Percentiles rank a stretch among this genome's conserved stretches.
Conservation (phyloP, 192 early-diverging fungal species). For the Rhizoclosmatium globosum region DNA sequence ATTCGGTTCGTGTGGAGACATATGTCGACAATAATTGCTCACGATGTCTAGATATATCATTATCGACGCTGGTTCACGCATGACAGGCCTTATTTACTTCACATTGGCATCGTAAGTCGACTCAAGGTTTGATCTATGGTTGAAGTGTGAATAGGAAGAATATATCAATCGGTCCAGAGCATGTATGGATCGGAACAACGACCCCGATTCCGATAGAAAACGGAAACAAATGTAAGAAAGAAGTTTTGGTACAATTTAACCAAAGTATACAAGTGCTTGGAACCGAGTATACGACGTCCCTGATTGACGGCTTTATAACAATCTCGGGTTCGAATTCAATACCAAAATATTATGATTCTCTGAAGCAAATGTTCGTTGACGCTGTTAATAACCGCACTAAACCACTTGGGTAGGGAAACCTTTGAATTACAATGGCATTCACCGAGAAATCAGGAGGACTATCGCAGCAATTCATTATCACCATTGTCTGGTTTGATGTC, state of each 20-base stretch:
- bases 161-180: not conserved
- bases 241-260: not conserved
- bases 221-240: not conserved
- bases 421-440: not conserved
- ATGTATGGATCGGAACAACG: not conserved
- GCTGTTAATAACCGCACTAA: not conserved
- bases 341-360: not conserved
- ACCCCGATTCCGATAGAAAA: not conserved
- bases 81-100: not conserved
- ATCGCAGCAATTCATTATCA: not conserved
- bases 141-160: not conserved
- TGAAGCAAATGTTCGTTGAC: not conserved
- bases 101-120: not conserved
- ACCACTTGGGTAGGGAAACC: not conserved
- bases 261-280: not conserved
- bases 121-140: not conserved
- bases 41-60: not conserved
- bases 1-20: not conserved
- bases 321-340: not conserved
- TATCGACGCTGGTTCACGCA: not conserved
- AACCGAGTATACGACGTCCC: not conserved
- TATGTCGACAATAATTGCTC: not conserved
- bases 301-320: not conserved
- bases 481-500: not conserved
- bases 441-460: not conserved